Evolutionary conservation across 2,329 filamentous ascomycete species (phyloP), one percentile per base, ranked within the genome.

Genomic region (Exophiala calicioides): DNA sequence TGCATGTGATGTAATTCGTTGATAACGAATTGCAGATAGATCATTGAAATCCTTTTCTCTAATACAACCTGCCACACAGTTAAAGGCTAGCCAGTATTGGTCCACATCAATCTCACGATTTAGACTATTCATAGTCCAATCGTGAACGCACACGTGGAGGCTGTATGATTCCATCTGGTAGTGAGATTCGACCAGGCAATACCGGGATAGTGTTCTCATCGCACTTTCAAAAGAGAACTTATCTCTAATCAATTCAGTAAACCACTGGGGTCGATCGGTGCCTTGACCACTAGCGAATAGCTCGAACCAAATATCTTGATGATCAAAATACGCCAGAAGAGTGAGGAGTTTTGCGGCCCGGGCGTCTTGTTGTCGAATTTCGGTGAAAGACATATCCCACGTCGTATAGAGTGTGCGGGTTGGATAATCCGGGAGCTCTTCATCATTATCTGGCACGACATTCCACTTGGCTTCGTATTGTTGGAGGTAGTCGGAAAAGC

Each of bases 301-400:
- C 41, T 73, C 65, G 51, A 63, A 72, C 72, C 68, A 76, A 3
- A 76, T 54, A 50, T 74, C 70, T 9, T 67, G 59, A 50, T 70
- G 68, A 49, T 68, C 64, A 46, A 76, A 69, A 46, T 63, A 69
- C 13, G 67, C 69, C 64, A 68, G 69, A 13, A 72, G 56, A 10
- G 60, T 41, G 12, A 76, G 63, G 1, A 75, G 59, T 20, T 59
- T 53, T 16, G 68, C 67, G 33, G 59, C 60, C 4, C 47, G 34
- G 21, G 26, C n/a, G 39, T 44, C 31, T 15, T 53, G 8, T n/a
- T 44, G 23, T 26, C 53, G 19, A 10, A 56, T 33, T 21, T 21
- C 33, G 10, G n/a, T 19, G 12, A 36, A 51, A 3, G 52, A 42
- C 18, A 56, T 9, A 19, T 48, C 43, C 59, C 38, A 62, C 39